A percentile compares a stretch with the other conserved stretches of the same genome.
Conservation (phyloP, 805 yeast genomes). For the Monosporozyma aquatica region DNA sequence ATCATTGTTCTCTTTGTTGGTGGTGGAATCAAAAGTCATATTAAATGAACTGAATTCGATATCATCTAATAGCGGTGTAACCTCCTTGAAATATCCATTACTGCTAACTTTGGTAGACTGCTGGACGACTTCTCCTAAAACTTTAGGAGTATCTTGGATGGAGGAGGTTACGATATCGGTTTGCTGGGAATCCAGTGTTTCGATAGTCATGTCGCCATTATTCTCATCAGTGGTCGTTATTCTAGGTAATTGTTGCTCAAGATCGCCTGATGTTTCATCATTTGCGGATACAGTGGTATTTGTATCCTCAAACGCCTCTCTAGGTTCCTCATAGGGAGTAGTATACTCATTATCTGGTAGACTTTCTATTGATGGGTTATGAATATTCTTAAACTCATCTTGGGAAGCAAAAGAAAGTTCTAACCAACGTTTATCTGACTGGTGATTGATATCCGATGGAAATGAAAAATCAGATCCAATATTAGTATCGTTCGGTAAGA, state of each 20-base stretch:
- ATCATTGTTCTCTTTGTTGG: neutral
- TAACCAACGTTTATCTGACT: conserved; percentile 14
- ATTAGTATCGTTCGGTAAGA: conserved; percentile 6
- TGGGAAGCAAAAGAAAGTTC: conserved; percentile 20
- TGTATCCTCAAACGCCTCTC: neutral
- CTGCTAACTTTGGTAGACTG: too few species aligned
- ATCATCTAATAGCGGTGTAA: conserved; percentile 21
- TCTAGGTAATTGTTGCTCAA: too few species aligned
- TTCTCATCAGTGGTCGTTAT: too few species aligned
- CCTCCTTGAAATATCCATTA: too few species aligned
- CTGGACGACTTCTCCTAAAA: too few species aligned
- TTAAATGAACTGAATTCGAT: conserved; percentile 28
- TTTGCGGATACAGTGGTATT: neutral
- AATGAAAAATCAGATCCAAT: conserved; percentile 13
- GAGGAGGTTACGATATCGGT: neutral
- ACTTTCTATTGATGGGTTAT: neutral
- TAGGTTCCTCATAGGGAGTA: conserved; percentile 2
- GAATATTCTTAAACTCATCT: conserved; percentile 12
- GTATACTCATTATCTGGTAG: neutral
- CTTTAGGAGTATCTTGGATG: too few species aligned
- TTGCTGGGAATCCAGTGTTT: neutral
- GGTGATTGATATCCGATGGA: conserved; percentile 12
- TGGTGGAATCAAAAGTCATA: conserved; percentile 21
- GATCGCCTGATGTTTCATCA: neutral
- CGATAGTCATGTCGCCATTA: neutral